A percentile compares a stretch with the other conserved stretches of the same genome.
Conservation (phyloP, 2,329 filamentous ascomycete species). For the Penicillium sp. region DNA sequence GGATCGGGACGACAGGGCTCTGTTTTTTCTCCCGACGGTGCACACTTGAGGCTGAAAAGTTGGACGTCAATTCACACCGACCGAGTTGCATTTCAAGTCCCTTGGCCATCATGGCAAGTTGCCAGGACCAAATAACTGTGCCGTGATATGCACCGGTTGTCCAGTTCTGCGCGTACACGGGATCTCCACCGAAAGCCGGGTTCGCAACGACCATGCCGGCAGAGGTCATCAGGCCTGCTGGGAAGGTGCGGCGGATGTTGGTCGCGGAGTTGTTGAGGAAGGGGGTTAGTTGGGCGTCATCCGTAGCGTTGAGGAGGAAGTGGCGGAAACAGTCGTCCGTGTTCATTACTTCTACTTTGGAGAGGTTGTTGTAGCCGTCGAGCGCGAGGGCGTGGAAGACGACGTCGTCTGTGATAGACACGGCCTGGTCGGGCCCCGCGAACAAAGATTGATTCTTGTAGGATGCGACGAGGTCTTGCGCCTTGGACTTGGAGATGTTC, state of each 20-base stretch:
- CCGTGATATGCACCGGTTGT: constrained; percentile 65
- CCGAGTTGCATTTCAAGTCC: constrained; percentile 62
- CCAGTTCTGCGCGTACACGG: constrained; percentile 56
- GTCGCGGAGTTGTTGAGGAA: constrained; percentile 63
- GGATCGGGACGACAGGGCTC: constrained; percentile 21
- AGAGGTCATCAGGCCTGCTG: constrained; percentile 60
- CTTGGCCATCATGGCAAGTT: constrained; percentile 65
- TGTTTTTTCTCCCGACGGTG: constrained; percentile 4
- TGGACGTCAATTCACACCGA: constrained; percentile 48
- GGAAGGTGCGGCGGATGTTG: constrained; percentile 61
- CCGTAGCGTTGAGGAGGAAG: constrained; percentile 64
- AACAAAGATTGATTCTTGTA: constrained; percentile 55
- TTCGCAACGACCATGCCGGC: constrained; percentile 65
- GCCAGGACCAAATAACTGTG: constrained; percentile 68
- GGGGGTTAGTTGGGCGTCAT: constrained; percentile 58
- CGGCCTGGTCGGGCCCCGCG: constrained; percentile 50
- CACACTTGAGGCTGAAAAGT: constrained; percentile 2
- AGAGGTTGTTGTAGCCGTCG: constrained; percentile 55
- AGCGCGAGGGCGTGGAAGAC: constrained; percentile 62
- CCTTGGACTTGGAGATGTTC: constrained; percentile 49
- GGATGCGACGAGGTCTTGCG: constrained; percentile 51
- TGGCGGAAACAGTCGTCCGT: constrained; percentile 67
- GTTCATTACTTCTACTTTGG: constrained; percentile 62
- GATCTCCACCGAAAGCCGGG: constrained; percentile 58
- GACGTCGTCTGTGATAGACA: constrained; percentile 50